Evolutionary conservation across 2,329 filamentous ascomycete genomes (phyloP).

Genomic region (Fusarium anthophilum): DNA sequence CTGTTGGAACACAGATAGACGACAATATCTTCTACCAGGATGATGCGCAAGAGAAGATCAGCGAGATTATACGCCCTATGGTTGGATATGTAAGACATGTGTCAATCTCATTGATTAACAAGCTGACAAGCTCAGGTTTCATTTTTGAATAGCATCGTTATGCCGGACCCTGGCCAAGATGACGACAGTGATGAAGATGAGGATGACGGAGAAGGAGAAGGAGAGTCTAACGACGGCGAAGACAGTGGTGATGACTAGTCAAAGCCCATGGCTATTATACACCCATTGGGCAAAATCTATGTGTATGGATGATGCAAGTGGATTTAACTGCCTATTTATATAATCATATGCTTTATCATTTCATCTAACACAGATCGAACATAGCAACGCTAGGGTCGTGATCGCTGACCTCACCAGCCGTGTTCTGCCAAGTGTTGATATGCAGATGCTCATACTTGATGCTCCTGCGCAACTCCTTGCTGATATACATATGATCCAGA

Average conservation of each 20-base stretch:
- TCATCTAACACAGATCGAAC: constrained; percentile 65
- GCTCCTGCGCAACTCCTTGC: constrained; percentile 57
- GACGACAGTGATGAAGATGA: constrained; percentile 54
- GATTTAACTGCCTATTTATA: constrained; percentile 8
- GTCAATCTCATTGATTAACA: background rate
- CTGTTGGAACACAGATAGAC: constrained; percentile 71
- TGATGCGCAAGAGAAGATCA: constrained; percentile 72
- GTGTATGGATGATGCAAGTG: background rate
- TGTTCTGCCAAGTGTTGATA: constrained; percentile 73
- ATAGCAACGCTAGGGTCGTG: constrained; percentile 75
- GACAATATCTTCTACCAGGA: constrained; percentile 72
- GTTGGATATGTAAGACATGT: constrained; percentile 76
- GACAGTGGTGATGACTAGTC: constrained; percentile 17
- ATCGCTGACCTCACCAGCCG: constrained; percentile 67
- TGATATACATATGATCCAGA: constrained; percentile 76
- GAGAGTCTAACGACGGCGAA: constrained; percentile 5
- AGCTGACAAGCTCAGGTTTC: constrained; percentile 62
- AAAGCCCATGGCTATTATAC: background rate
- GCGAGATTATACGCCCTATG: constrained; percentile 72
- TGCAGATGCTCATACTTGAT: constrained; percentile 73
- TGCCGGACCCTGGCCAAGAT: constrained; percentile 69
- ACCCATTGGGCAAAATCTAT: background rate
- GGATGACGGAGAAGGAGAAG: constrained; percentile 44
- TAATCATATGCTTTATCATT: background rate
- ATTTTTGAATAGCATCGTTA: constrained; percentile 77